These are phyloP conservation scores for Annulohypoxylon moriforme DNA, from an alignment of 495 filamentous ascomycete genomes.

Conservation along the genomic window DNA sequence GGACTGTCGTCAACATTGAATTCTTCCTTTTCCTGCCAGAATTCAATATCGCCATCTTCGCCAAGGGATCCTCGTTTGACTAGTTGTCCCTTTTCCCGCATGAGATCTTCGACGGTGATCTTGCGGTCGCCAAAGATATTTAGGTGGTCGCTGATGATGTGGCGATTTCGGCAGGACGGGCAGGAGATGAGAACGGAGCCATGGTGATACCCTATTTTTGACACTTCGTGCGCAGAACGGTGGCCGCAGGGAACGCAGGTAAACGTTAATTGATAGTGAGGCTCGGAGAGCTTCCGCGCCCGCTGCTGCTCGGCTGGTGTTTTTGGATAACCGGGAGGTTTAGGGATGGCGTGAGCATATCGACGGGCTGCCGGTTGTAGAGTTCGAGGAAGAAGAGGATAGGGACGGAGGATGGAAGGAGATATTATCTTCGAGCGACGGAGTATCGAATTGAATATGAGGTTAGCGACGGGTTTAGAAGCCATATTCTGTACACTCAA, in stretches of 20 bases:
- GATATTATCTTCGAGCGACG: constrained; percentile 18
- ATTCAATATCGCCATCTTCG: constrained; percentile 71
- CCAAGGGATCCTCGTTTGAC: constrained; percentile 70
- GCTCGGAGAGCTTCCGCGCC: constrained; percentile 54
- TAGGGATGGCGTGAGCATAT: constrained; percentile 54
- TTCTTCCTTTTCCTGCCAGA: constrained; percentile 71
- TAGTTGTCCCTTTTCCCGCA: constrained; percentile 71
- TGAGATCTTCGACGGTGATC: constrained; percentile 77
- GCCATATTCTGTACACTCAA: constrained; percentile 25
- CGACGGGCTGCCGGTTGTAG: constrained; percentile 39
- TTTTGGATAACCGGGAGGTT: constrained; percentile 41
- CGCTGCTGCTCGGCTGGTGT: constrained; percentile 27
- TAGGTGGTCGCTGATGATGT: constrained; percentile 93
- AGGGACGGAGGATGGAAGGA: constrained; percentile 32
- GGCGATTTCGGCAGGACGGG: constrained; percentile 81
- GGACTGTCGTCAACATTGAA: no score
- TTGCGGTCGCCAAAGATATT: constrained; percentile 75
- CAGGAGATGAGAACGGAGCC: constrained; percentile 90
- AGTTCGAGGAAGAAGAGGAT: constrained; percentile 27
- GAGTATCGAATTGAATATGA: constrained; percentile 8
- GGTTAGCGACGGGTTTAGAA: constrained; percentile 15
- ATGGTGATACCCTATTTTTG: constrained; percentile 92
- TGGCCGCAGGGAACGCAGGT: constrained; percentile 87
- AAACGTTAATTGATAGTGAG: constrained; percentile 85
- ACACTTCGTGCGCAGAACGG: constrained; percentile 80